Evolutionary conservation across 495 filamentous ascomycete genomes (phyloP).

Genomic region (Sabuloglossum arenarium): DNA sequence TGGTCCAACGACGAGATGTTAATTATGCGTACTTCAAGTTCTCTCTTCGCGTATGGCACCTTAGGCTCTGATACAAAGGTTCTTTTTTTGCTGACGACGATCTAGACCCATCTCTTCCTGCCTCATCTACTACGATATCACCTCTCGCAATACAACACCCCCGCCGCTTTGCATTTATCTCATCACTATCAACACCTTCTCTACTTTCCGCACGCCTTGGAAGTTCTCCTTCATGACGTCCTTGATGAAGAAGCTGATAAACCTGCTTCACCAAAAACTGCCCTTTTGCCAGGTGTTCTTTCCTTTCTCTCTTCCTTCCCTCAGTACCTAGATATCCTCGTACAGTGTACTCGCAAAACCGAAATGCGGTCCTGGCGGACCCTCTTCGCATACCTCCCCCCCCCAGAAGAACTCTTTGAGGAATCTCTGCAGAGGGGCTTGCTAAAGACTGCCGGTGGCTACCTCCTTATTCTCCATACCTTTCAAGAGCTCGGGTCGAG

Average conservation of each 20-base stretch:
- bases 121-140: slow-evolving; percentile 66
- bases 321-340: slow-evolving; percentile 81
- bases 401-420: slow-evolving; percentile 79
- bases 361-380: slow-evolving; percentile 91
- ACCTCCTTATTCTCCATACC: slow-evolving; percentile 85
- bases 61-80: neutral
- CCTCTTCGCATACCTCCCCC: slow-evolving; percentile 72
- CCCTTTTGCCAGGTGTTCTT: slow-evolving; percentile 69
- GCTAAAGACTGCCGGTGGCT: slow-evolving; percentile 93
- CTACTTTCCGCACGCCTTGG: slow-evolving; percentile 83
- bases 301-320: slow-evolving; percentile 78
- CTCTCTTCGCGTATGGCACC: slow-evolving; percentile 15
- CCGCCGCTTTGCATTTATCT: slow-evolving; percentile 52
- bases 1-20: slow-evolving; percentile 75
- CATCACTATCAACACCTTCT: slow-evolving; percentile 64
- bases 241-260: slow-evolving; percentile 86
- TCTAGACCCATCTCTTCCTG: slow-evolving; percentile 46
- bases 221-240: slow-evolving; percentile 81
- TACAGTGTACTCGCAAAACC: slow-evolving; percentile 95
- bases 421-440: slow-evolving; percentile 61
- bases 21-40: slow-evolving; percentile 64
- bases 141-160: slow-evolving; percentile 41
- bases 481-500: slow-evolving; percentile 67
- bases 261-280: slow-evolving; percentile 31
- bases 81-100: neutral